Conservation (phyloP, 352 stramenopile species). For the Globisporangium paroecandrum region DNA sequence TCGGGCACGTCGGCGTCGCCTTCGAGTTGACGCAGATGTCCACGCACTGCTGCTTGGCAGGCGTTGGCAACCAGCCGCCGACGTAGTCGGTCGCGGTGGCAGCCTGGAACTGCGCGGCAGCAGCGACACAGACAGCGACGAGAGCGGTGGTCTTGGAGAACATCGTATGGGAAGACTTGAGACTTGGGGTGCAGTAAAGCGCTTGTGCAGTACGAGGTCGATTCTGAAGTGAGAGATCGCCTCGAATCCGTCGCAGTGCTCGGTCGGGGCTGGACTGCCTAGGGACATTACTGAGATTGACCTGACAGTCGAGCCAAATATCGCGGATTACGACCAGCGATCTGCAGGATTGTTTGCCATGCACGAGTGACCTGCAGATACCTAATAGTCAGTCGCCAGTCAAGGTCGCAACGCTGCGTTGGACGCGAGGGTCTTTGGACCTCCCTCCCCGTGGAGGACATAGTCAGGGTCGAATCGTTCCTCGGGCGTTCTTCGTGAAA, state of each 20-base stretch:
- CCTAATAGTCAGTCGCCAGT: neutral
- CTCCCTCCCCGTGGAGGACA: neutral
- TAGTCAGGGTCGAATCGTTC: conserved; percentile 1
- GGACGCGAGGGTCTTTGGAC: neutral
- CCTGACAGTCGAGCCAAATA: neutral
- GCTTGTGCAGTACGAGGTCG: neutral
- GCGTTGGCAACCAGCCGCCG: conserved; percentile 52
- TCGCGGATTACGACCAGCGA: neutral
- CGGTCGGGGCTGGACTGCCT: neutral
- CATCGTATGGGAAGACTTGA: conserved; percentile 4
- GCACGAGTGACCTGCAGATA: neutral
- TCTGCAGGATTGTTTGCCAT: neutral
- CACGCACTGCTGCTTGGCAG: conserved; percentile 51
- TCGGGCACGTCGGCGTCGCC: neutral
- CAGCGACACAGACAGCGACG: conserved; percentile 1
- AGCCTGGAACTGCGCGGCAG: conserved; percentile 10
- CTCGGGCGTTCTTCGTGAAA: neutral
- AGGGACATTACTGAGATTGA: neutral
- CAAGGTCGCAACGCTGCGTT: neutral
- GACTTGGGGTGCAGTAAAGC: neutral
- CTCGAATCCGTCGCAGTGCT: neutral
- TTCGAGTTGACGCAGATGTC: conserved; percentile 74
- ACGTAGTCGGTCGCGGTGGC: conserved; percentile 47
- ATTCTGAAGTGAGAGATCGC: neutral
- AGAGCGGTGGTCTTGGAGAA: conserved; percentile 16